Percentiles rank a stretch among this genome's conserved stretches.
Conservation (phyloP, 495 filamentous ascomycete species). For the Echria macrotheca region DNA sequence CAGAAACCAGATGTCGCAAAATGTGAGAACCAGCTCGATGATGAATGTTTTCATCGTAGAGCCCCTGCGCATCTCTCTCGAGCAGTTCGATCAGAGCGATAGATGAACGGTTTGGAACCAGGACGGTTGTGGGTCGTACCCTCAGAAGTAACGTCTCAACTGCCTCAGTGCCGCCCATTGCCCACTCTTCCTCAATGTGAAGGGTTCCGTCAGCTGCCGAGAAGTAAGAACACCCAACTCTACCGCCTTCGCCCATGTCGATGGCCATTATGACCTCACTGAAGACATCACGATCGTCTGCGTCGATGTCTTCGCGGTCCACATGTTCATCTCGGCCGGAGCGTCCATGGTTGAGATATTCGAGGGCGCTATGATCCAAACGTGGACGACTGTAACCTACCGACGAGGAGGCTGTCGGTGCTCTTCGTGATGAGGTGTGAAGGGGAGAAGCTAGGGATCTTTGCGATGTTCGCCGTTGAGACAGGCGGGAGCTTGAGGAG, state of each 20-base stretch:
- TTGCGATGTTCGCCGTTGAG: too few species aligned
- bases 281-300: slow-evolving; percentile 47
- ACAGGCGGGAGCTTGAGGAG: too few species aligned
- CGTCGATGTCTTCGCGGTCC: too few species aligned
- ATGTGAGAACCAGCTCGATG: slow-evolving; percentile 52
- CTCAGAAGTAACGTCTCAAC: slow-evolving; percentile 72
- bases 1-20: slow-evolving; percentile 63
- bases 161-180: slow-evolving; percentile 60
- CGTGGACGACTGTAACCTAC: too few species aligned
- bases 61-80: slow-evolving; percentile 35
- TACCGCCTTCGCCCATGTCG: slow-evolving; percentile 64
- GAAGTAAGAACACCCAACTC: slow-evolving; percentile 86
- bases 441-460: too few species aligned
- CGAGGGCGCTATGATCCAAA: too few species aligned
- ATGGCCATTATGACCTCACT: slow-evolving; percentile 82
- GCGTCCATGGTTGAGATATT: too few species aligned
- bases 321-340: too few species aligned
- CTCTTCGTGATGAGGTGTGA: too few species aligned
- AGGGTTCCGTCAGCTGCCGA: slow-evolving; percentile 66
- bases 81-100: slow-evolving; percentile 49
- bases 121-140: slow-evolving; percentile 71
- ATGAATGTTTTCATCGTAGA: slow-evolving; percentile 22
- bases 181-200: slow-evolving; percentile 77
- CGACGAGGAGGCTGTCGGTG: too few species aligned
- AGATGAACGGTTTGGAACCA: slow-evolving; percentile 67